Conservation (phyloP, 2,329 filamentous ascomycete genomes). For the Claviceps sp. region DNA sequence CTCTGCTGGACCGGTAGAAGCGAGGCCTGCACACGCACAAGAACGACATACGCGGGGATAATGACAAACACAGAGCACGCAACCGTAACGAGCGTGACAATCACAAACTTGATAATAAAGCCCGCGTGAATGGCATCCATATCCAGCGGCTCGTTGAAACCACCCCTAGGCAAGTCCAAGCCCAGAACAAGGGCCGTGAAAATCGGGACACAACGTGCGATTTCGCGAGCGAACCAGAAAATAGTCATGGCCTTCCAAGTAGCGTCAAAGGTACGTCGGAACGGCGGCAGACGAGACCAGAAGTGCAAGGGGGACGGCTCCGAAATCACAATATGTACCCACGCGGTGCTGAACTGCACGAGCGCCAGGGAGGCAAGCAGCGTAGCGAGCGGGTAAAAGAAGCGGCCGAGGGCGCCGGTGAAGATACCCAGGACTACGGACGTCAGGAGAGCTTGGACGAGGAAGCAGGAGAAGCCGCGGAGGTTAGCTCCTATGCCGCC, state of each 20-base stretch:
- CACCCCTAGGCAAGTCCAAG: slow-evolving; percentile 24
- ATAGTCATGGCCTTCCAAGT: slow-evolving; percentile 55
- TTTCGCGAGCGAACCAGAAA: slow-evolving; percentile 43
- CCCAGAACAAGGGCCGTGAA: slow-evolving; percentile 29
- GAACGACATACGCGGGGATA: slow-evolving; percentile 62
- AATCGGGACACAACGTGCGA: slow-evolving; percentile 33
- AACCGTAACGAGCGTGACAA: slow-evolving; percentile 32
- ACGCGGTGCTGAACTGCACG: slow-evolving; percentile 58
- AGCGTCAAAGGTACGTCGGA: slow-evolving; percentile 50
- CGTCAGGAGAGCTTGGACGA: slow-evolving; percentile 25
- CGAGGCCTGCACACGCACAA: slow-evolving; percentile 75
- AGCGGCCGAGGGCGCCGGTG: slow-evolving; percentile 26
- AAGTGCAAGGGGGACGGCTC: slow-evolving; percentile 48
- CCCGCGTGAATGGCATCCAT: slow-evolving; percentile 15
- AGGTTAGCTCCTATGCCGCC: slow-evolving; percentile 54
- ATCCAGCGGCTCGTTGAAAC: slow-evolving; percentile 21
- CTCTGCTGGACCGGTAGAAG: slow-evolving; percentile 71
- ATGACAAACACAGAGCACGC: slow-evolving; percentile 47
- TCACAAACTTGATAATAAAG: slow-evolving; percentile 26
- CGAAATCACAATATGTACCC: slow-evolving; percentile 79
- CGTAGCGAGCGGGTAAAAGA: slow-evolving; percentile 27
- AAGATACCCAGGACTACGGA: slow-evolving; percentile 30
- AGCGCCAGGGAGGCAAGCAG: slow-evolving; percentile 47
- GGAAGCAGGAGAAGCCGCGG: slow-evolving; percentile 47
- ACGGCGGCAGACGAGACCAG: slow-evolving; percentile 55